Evolutionary conservation across 495 filamentous ascomycete genomes (phyloP).

Genomic region (Geoglossum glabrum): DNA sequence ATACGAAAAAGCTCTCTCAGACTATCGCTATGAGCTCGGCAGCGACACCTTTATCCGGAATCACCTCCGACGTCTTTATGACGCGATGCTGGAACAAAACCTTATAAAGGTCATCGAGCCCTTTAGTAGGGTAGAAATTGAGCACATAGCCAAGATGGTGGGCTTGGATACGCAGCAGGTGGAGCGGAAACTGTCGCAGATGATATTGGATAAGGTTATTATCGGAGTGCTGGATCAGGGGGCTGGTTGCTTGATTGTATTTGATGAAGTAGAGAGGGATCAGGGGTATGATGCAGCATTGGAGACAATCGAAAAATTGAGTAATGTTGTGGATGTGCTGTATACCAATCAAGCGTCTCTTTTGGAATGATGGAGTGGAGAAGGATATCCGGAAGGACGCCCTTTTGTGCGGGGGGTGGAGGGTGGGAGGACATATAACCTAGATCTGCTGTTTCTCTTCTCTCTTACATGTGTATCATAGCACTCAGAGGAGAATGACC

Average conservation of each 20-base stretch:
- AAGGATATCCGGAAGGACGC: neutral
- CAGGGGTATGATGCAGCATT: conserved; percentile 86
- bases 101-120: conserved; percentile 98
- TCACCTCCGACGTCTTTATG: conserved; percentile 83
- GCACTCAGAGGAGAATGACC: too few species aligned
- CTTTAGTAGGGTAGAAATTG: conserved; percentile 89
- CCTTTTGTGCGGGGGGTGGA: neutral
- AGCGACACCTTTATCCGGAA: conserved; percentile 87
- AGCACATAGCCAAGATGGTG: conserved; percentile 90
- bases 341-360: conserved; percentile 94
- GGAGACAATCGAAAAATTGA: conserved; percentile 89
- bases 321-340: conserved; percentile 89
- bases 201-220: conserved; percentile 98
- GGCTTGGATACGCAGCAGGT: conserved; percentile 91
- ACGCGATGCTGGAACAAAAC: conserved; percentile 97
- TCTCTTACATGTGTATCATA: neutral
- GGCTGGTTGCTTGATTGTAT: conserved; percentile 91
- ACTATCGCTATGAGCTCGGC: conserved; percentile 80
- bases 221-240: conserved; percentile 94
- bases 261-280: conserved; percentile 82
- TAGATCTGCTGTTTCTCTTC: neutral
- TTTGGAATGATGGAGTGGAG: conserved; percentile 46
- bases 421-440: neutral
- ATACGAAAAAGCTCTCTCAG: conserved; percentile 77
- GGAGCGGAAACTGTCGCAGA: conserved; percentile 92